Evolutionary conservation across 139 green algal genomes (phyloP), one percentile per base, ranked within the genome.

Genomic region (Axilococcus clingmanii): DNA sequence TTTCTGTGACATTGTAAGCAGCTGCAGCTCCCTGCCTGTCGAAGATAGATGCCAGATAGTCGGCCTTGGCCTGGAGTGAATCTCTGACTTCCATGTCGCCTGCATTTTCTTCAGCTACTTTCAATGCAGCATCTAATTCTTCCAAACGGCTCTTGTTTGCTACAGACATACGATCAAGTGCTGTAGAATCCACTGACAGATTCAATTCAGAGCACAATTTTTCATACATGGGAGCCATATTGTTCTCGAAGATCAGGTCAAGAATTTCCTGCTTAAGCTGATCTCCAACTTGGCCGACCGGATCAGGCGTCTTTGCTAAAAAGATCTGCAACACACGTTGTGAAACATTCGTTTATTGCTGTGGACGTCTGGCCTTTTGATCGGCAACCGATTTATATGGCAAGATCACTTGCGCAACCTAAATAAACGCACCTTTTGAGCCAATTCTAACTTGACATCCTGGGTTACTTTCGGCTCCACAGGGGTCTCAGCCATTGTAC

Each of bases 1-100:
- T 63, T 56, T 91, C 81, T 1, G 83, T 80, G 20, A 47, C 73
- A 16, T 76, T 57, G 44, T 81, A 94, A 5, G 88, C 88, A 19
- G 61, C 68, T 7, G 71, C 16, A 20, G 90, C 88, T 5, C 55
- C 82, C 16, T 83, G 69, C 15, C 68, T 63, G 55, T 93, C 83
- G 11, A 88, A 81, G 5, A 93, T 84, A 33, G 49, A 57, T 8
- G 68, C 75, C 35, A 96, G 58, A 62, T 88, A 94, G 22, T 89
- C 67, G 0, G 92, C 92, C 64, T 90, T 91, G 6, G 82, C 87
- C 7, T 81, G 63, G 55, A 94, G 57, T 2, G 83, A 93, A 24
- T 96, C 89, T 16, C 90, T 75, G 48, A 97, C 84, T 48, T 99
- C 93, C 38, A 74, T 84, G 57, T 98, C 93, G 1, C 91, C 91